A percentile compares a stretch with the other conserved stretches of the same genome.
These are phyloP conservation scores for Zymoseptoria pseudotritici DNA, from an alignment of 2,329 filamentous ascomycete species.

Conservation along the genomic window DNA sequence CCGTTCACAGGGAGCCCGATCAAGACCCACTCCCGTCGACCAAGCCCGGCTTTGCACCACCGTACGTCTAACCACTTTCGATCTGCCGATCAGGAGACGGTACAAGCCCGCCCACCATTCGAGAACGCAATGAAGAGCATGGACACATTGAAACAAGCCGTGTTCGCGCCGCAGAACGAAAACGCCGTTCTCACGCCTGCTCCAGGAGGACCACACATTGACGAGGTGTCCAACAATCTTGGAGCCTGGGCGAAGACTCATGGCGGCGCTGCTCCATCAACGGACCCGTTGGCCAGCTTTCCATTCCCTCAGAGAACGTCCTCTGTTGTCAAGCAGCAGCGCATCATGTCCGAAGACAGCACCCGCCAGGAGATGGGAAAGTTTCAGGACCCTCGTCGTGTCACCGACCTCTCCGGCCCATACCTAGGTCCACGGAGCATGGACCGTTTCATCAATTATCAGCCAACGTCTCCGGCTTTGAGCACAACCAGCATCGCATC, in stretches of 20 bases:
- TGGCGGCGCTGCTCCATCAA: constrained; percentile 5
- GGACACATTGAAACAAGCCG: constrained; percentile 27
- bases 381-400: background rate
- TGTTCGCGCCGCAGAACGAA: constrained; percentile 28
- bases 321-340: constrained; percentile 13
- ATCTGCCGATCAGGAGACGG: constrained; percentile 2
- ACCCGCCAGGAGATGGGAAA: constrained; percentile 1
- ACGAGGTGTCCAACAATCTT: constrained; percentile 20
- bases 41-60: constrained; percentile 17
- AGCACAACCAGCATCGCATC: constrained; percentile 14
- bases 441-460: background rate
- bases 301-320: constrained; percentile 18
- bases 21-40: constrained; percentile 18
- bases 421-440: constrained; percentile 1
- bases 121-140: constrained; percentile 19
- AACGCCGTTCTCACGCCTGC: constrained; percentile 27
- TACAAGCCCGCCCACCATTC: constrained; percentile 11
- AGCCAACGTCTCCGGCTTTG: constrained; percentile 9
- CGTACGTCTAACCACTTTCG: constrained; percentile 11
- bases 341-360: constrained; percentile 10
- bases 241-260: constrained; percentile 26
- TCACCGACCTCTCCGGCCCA: background rate
- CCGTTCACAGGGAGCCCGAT: constrained; percentile 21
- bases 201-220: constrained; percentile 20
- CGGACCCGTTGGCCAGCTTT: constrained; percentile 10